These are phyloP conservation scores for Leccinum broughii DNA, from an alignment of 768 basidiomycete species.

Conservation along the genomic window DNA sequence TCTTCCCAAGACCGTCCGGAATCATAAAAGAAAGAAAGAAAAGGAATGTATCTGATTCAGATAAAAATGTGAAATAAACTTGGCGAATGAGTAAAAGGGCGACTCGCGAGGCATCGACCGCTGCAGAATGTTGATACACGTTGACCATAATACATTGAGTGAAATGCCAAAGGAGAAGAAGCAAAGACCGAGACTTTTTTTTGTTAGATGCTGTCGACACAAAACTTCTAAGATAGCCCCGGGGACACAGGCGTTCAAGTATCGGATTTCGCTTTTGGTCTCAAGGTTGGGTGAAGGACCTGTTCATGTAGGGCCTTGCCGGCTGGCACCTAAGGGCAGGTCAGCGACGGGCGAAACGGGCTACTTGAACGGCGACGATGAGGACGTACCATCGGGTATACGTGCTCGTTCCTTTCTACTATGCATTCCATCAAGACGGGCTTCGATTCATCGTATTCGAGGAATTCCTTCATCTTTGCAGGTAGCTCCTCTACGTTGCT, in stretches of 20 bases:
- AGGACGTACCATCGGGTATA: conserved; percentile 80
- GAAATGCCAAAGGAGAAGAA: conserved; percentile 8
- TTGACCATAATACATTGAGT: conserved; percentile 21
- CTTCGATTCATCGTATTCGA: conserved; percentile 86
- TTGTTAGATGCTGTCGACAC: not conserved
- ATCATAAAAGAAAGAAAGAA: not conserved
- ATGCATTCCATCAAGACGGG: conserved; percentile 91
- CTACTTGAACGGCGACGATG: too few species aligned
- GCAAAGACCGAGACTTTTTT: not conserved
- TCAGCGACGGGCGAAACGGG: not conserved
- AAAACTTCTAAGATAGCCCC: not conserved
- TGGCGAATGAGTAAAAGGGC: not conserved
- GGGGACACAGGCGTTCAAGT: conserved; percentile 12
- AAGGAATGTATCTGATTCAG: conserved; percentile 1
- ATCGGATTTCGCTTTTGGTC: conserved; percentile 28
- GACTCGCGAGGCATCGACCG: not conserved
- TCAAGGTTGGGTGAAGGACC: conserved; percentile 66
- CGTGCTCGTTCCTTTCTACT: conserved; percentile 82
- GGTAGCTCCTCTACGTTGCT: conserved; percentile 72
- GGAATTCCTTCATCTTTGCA: conserved; percentile 97
- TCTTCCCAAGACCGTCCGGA: not conserved
- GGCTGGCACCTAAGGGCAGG: conserved; percentile 64
- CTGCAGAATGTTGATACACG: conserved; percentile 26
- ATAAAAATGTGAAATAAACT: not conserved
- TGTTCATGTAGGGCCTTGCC: conserved; percentile 95